Base-by-base conservation (phyloP, 495 filamentous ascomycete species). In the Oleoguttula mirabilis region DNA sequence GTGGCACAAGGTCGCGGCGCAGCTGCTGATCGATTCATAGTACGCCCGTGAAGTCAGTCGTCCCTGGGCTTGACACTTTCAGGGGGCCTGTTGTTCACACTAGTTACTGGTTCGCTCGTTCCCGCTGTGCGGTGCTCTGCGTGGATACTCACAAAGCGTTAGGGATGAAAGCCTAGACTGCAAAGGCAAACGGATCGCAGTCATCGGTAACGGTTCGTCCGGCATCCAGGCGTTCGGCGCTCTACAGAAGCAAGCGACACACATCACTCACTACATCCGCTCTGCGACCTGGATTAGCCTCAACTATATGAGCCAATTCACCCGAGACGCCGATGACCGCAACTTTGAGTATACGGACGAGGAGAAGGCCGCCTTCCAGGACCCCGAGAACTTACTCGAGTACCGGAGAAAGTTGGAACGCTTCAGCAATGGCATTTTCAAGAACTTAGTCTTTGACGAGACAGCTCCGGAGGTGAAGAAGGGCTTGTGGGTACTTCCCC, bases 291-390 rank as follows among this genome's bases (percentile, higher is more conserved):
- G 54, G 47, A 54, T 63, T n/a, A 39, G 43, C n/a, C 47, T 38
- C 3, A 30, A 30, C 27, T 30, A 8, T 14, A 8, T 30, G 14
- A 14, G 8, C 8, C 32, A 34, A 8, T 36, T 43, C 17, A 40
- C 36, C 1, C 31, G 32, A 16, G 40, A 41, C 22, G 25, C 32
- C 22, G n/a, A n/a, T n/a, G n/a, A n/a, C n/a, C 31, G 27, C 0
- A 52, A 52, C 38, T 30, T 28, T 11, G 44, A 47, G 32, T 62
- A 55, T 39, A 55, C 45, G 2, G 58, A 63, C 27, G 48, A 52
- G 41, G 60, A 61, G 21, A 63, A 56, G 52, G 43, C 56, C 43
- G 36, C 41, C 16, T 60, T 63, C 43, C 53, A 61, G 15, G 48
- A 63, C 39, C 57, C 60, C 0, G 55, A 55, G 15, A 52, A 60